Percentiles rank a stretch among this genome's conserved stretches.
Conservation (phyloP, 345 rosid species). For the Nasturtium officinale region DNA sequence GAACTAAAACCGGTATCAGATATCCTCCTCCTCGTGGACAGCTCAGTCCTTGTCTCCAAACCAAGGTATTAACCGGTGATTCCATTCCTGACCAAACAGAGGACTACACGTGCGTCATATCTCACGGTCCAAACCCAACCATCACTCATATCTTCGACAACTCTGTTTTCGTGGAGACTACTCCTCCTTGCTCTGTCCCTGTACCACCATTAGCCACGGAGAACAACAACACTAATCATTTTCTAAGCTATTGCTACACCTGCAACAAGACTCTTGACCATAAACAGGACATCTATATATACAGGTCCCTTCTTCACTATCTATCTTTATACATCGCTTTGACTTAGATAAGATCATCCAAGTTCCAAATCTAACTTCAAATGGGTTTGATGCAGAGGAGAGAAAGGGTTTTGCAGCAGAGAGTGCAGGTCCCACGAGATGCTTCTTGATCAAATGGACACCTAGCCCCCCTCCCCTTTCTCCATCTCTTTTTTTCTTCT, state of each 20-base stretch:
- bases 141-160: slow-evolving; percentile 81
- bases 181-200: slow-evolving; percentile 22
- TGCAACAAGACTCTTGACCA: slow-evolving; percentile 79
- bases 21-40: slow-evolving; percentile 31
- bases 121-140: slow-evolving; percentile 75
- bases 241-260: slow-evolving; percentile 45
- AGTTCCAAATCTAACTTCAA: slow-evolving; percentile 4
- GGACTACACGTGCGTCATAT: slow-evolving; percentile 81
- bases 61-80: slow-evolving; percentile 43
- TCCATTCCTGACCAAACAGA: slow-evolving; percentile 64
- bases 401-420: slow-evolving; percentile 76
- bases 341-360: neutral
- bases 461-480: neutral
- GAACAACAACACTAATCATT: slow-evolving; percentile 1
- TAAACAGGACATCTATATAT: slow-evolving; percentile 55
- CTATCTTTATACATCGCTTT: neutral
- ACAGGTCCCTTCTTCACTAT: slow-evolving; percentile 56
- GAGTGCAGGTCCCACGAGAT: slow-evolving; percentile 82
- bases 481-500: slow-evolving; percentile 1
- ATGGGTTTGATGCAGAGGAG: slow-evolving; percentile 65
- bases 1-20: slow-evolving; percentile 51
- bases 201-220: neutral
- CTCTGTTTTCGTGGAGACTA: slow-evolving; percentile 59
- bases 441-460: slow-evolving; percentile 57
- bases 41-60: slow-evolving; percentile 36